These are phyloP conservation scores for Phytophthora kernoviae DNA, from an alignment of 352 stramenopile species.

Conservation along the genomic window DNA sequence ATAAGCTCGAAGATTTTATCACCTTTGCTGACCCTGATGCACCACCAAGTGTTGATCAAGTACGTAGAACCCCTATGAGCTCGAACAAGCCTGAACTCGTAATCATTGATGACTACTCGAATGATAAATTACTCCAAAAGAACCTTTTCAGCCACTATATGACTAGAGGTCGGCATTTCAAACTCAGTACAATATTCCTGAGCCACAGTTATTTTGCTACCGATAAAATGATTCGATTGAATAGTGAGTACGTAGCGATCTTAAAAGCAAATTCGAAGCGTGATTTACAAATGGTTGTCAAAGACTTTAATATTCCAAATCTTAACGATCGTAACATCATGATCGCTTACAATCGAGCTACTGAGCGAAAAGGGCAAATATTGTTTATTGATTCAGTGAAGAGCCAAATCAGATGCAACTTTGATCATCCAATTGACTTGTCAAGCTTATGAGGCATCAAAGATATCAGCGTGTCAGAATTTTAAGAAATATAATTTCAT, in stretches of 20 bases:
- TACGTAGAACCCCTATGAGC: not conserved
- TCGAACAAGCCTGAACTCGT: constrained; percentile 11
- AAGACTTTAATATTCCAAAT: not conserved
- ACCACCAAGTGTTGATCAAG: not conserved
- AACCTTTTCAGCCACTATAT: constrained; percentile 4
- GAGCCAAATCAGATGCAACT: not conserved
- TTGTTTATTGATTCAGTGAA: not conserved
- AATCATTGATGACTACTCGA: constrained; percentile 19
- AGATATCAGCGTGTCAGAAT: not conserved
- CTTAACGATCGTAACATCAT: not conserved
- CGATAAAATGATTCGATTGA: constrained; percentile 4
- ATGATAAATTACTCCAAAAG: constrained; percentile 8
- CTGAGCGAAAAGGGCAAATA: not conserved
- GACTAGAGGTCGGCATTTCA: not conserved
- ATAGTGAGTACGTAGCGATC: not conserved
- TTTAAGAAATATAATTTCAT: not conserved
- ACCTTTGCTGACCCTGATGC: too few species aligned
- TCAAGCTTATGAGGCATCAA: not conserved
- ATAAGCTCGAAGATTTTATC: too few species aligned
- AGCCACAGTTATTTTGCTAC: constrained; percentile 1
- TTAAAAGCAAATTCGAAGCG: not conserved
- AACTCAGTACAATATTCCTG: not conserved
- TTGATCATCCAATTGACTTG: not conserved
- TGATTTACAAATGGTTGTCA: not conserved
- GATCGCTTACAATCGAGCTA: not conserved